Evolutionary conservation across 352 stramenopile species (phyloP), one percentile per base, ranked within the genome.

Genomic region (Elongisporangium anandrum): DNA sequence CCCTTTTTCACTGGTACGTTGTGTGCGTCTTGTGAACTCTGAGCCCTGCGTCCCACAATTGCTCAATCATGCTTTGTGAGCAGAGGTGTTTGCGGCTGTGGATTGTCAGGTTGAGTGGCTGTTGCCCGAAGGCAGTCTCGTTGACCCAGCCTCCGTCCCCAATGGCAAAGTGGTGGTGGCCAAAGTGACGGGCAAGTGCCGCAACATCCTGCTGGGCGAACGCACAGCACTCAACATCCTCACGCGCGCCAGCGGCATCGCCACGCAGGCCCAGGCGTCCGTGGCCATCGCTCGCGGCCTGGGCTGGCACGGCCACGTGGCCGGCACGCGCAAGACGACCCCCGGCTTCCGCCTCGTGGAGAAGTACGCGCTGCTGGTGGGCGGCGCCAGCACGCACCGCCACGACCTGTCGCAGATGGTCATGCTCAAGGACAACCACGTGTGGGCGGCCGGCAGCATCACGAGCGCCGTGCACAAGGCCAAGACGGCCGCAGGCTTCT

Each of bases 401-500:
- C 81, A 99, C 63, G 96, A 99, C 79, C 74, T 99, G 23, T 98
- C 90, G 65, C 97, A 99, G 72, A 99, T 99, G 97, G 96, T 99
- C 47, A 99, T 99, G 97, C 85, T 99, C 52, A 99, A 99, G 73
- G 97, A 99, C 72, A 99, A 99, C 83, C 97, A 99, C 79, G 91
- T 99, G 49, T 99, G 96, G 95, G 84, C 81, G 16, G 87, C 86
- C 20, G 97, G 97, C 21, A 97, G 82, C 66, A 99, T 99, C 72
- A 96, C 85, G 49, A 92, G 92, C 22, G 96, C 97, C 10, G 96
- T 99, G 6, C 72, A 85, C 39, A 92, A 92, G 56, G 97, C 97
- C 22, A 85, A 96, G 60, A 69, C 74, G 52, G 97, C 93, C 8
- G 84, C 91, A 21, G 97, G 97, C 13, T 99, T 99, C 77, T 98